phyloP scores from a whole-genome alignment of 108 stramenopile species.

The Cylindrotheca fusiformis region DNA sequence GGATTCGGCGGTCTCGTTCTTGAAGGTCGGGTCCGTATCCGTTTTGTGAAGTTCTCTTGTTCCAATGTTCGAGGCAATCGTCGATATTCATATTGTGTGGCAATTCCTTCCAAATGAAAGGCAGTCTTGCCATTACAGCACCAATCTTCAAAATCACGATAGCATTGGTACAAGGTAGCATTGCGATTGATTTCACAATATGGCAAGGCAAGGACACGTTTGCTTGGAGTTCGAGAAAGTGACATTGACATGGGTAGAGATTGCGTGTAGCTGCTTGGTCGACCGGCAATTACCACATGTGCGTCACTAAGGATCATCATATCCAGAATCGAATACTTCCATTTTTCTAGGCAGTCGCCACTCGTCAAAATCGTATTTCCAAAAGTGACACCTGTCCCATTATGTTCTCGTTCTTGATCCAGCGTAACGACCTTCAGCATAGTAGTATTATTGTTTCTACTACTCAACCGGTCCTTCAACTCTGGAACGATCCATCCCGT shows the following conservation, averaged over 20 bases:
- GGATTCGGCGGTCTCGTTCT: too few relatives aligned
- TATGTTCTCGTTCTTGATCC: slow-evolving; percentile 16
- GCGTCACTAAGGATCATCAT: slow-evolving; percentile 42
- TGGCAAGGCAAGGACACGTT: background rate
- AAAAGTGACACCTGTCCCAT: slow-evolving; percentile 32
- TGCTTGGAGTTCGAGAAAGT: slow-evolving; percentile 1
- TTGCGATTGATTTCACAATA: slow-evolving; percentile 4
- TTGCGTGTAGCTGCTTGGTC: slow-evolving; percentile 53
- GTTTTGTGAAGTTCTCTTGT: background rate
- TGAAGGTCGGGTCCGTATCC: too few relatives aligned
- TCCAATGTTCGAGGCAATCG: background rate
- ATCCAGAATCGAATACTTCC: slow-evolving; percentile 34
- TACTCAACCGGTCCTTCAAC: slow-evolving; percentile 8
- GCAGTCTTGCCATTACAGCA: slow-evolving; percentile 25
- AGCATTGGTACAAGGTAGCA: slow-evolving; percentile 12
- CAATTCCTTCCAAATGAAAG: slow-evolving; percentile 15
- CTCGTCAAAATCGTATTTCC: background rate
- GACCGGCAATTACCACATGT: slow-evolving; percentile 47
- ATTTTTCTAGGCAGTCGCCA: slow-evolving; percentile 17
- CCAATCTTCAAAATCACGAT: slow-evolving; percentile 19
- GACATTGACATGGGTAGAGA: slow-evolving; percentile 42
- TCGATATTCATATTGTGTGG: background rate
- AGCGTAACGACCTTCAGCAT: slow-evolving; percentile 12
- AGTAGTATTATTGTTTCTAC: too few relatives aligned
- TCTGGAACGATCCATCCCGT: slow-evolving; percentile 29